Evolutionary conservation across 345 rosid species (phyloP).

Genomic region (Aethionema arabicum): DNA sequence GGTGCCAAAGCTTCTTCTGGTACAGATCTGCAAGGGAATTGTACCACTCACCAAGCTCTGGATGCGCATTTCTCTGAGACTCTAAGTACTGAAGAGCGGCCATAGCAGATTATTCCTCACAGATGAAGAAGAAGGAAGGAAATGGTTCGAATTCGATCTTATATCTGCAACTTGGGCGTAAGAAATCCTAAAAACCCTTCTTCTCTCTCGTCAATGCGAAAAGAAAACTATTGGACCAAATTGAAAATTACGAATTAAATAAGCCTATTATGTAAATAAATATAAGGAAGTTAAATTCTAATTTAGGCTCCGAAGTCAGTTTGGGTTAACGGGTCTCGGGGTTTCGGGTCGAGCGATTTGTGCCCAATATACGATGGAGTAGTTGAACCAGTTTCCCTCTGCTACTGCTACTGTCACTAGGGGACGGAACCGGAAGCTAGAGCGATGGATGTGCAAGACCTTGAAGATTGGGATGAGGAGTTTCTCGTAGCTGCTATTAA

Average conservation of each 20-base stretch:
- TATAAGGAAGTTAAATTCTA: no score
- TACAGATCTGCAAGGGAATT: conserved; percentile 89
- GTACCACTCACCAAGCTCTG: conserved; percentile 94
- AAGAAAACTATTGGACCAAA: conserved; percentile 16
- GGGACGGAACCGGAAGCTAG: background rate
- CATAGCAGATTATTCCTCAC: conserved; percentile 46
- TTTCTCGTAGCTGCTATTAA: conserved; percentile 47
- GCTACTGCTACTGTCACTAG: background rate
- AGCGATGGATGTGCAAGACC: conserved; percentile 39
- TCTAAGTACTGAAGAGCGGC: conserved; percentile 91
- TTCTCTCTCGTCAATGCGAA: conserved; percentile 4
- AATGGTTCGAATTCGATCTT: conserved; percentile 16
- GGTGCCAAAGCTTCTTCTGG: conserved; percentile 99
- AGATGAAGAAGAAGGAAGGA: conserved; percentile 19
- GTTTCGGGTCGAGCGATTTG: conserved; percentile 24
- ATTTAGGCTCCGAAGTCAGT: background rate
- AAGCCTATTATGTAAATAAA: background rate
- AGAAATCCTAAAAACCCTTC: conserved; percentile 28
- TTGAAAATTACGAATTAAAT: background rate
- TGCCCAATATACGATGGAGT: background rate
- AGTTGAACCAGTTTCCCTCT: no score
- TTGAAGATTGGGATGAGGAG: conserved; percentile 63
- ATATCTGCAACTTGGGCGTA: conserved; percentile 3
- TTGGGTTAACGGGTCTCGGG: background rate
- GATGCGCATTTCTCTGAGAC: conserved; percentile 59